Evolutionary conservation across 306 rosid species (phyloP).

Genomic region (Glycyrrhiza uralensis): DNA sequence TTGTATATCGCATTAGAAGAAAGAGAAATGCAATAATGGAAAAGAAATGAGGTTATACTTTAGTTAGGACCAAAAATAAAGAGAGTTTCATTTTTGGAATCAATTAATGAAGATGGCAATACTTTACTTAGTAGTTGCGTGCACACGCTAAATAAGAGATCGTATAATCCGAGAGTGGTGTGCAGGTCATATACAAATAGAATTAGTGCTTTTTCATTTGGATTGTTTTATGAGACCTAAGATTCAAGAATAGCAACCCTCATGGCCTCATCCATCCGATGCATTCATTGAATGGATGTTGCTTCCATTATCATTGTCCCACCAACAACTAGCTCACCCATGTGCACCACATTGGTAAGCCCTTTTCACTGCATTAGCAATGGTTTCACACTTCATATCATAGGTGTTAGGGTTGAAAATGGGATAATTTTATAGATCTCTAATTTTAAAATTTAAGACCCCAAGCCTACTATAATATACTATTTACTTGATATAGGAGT

Average conservation of each 20-base stretch:
- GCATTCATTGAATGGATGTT: background rate
- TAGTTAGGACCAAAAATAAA: background rate
- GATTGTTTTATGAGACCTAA: background rate
- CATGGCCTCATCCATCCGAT: background rate
- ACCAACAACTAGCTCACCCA: background rate
- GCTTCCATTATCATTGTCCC: background rate
- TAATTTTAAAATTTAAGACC: too few relatives aligned
- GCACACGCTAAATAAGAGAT: background rate
- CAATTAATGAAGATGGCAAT: background rate
- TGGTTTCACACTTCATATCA: too few relatives aligned
- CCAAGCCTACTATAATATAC: too few relatives aligned
- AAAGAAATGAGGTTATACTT: background rate
- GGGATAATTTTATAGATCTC: too few relatives aligned
- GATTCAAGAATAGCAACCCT: background rate
- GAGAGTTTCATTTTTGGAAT: background rate
- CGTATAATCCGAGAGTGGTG: background rate
- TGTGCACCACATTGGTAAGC: constrained; percentile 14
- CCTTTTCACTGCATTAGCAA: background rate
- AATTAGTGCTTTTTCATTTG: background rate
- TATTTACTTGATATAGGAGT: too few relatives aligned
- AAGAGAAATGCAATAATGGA: too few relatives aligned
- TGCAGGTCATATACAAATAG: background rate
- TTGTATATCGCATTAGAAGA: too few relatives aligned
- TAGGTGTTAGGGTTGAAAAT: too few relatives aligned
- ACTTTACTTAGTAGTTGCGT: background rate